These are phyloP conservation scores for Lactarius trivialis DNA, from an alignment of 768 basidiomycete species.

Conservation along the genomic window DNA sequence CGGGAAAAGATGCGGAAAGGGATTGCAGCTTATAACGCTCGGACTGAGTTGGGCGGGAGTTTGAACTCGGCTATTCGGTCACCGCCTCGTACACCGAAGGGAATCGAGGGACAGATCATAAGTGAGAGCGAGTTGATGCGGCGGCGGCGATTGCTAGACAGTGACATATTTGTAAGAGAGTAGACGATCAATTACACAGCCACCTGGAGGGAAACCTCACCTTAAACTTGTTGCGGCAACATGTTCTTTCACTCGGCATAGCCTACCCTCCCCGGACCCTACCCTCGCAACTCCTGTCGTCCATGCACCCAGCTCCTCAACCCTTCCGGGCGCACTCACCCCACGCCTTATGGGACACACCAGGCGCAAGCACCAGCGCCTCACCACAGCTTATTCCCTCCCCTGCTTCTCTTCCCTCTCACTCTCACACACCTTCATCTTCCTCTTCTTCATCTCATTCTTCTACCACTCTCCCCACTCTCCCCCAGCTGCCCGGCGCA, in stretches of 20 bases:
- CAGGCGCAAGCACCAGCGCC: slow-evolving; percentile 24
- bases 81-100: slow-evolving; percentile 14
- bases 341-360: slow-evolving; percentile 24
- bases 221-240: slow-evolving; percentile 17
- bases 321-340: slow-evolving; percentile 17
- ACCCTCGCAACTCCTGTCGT: slow-evolving; percentile 18
- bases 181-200: slow-evolving; percentile 19
- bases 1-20: slow-evolving; percentile 14
- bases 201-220: slow-evolving; percentile 14
- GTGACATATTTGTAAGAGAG: slow-evolving; percentile 48
- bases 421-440: slow-evolving; percentile 11
- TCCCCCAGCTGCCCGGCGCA: slow-evolving; percentile 21
- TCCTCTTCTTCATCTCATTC: slow-evolving; percentile 13
- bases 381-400: slow-evolving; percentile 18
- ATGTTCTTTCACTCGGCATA: slow-evolving; percentile 15
- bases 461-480: slow-evolving; percentile 9
- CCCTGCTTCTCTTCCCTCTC: slow-evolving; percentile 18
- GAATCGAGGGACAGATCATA: slow-evolving; percentile 50
- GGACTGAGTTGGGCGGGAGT: not conserved
- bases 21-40: not conserved
- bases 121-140: slow-evolving; percentile 75
- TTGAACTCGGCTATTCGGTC: slow-evolving; percentile 5
- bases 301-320: slow-evolving; percentile 21
- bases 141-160: slow-evolving; percentile 68
- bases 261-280: not conserved